Evolutionary conservation across 176 grass and related monocot species (phyloP).

Genomic region (Hyparrhenia diplandra): DNA sequence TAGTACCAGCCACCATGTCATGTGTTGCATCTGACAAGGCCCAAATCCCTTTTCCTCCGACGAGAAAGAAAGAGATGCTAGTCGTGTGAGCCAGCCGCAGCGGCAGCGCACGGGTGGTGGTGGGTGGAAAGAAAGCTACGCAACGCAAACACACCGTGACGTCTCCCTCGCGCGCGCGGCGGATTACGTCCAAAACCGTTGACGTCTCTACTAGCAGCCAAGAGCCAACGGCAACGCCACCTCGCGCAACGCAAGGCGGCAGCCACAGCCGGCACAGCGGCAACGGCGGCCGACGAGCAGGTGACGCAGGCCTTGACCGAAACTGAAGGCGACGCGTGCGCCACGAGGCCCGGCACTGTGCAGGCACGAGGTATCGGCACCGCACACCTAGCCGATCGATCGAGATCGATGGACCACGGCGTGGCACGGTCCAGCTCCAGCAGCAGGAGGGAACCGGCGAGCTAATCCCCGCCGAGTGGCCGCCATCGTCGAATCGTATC

Average conservation of each 20-base stretch:
- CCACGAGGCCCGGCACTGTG: not conserved
- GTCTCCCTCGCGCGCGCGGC: not conserved
- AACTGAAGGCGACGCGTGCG: not conserved
- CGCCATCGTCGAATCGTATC: too few relatives aligned
- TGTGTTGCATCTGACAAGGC: not conserved
- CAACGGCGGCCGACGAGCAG: too few relatives aligned
- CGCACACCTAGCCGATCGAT: not conserved
- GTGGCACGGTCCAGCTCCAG: too few relatives aligned
- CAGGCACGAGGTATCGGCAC: too few relatives aligned
- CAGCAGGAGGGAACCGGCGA: not conserved
- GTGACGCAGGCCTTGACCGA: not conserved
- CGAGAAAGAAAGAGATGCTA: slow-evolving; percentile 10
- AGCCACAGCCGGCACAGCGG: too few relatives aligned
- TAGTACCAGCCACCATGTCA: not conserved
- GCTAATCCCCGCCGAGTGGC: not conserved
- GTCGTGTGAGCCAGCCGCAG: not conserved
- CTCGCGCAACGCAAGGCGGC: not conserved
- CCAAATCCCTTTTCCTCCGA: not conserved
- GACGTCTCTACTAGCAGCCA: not conserved
- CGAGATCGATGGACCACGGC: not conserved
- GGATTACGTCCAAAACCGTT: not conserved
- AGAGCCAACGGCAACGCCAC: too few relatives aligned
- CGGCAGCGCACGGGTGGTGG: not conserved
- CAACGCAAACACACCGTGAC: not conserved
- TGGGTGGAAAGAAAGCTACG: not conserved